Conservation (phyloP, 148 eudicot genomes). For the Camellia granthamiana region DNA sequence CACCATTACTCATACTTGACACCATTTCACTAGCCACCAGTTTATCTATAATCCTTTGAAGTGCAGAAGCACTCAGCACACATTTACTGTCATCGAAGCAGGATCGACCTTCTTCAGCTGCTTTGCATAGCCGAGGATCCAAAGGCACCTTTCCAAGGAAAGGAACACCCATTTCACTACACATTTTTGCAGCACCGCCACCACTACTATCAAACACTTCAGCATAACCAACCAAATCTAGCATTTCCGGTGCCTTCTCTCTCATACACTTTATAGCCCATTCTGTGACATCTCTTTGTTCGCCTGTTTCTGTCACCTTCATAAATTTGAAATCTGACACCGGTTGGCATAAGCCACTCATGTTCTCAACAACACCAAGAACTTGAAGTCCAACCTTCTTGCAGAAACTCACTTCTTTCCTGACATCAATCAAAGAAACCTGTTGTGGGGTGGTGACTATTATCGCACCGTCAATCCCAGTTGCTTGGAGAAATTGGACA, state of each 20-base stretch:
- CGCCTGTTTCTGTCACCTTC: constrained; percentile 43
- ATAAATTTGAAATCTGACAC: constrained; percentile 52
- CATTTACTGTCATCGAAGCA: constrained; percentile 66
- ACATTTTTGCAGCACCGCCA: constrained; percentile 84
- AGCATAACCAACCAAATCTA: constrained; percentile 45
- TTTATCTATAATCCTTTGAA: constrained; percentile 59
- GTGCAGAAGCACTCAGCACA: constrained; percentile 59
- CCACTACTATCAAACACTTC: constrained; percentile 86
- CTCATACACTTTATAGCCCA: constrained; percentile 46
- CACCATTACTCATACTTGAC: constrained; percentile 24
- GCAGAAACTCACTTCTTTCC: constrained; percentile 86
- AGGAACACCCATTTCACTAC: constrained; percentile 69
- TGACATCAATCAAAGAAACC: constrained; percentile 80
- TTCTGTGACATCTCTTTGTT: constrained; percentile 58
- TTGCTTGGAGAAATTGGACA: constrained; percentile 70
- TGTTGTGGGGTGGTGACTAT: constrained; percentile 94
- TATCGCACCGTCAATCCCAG: constrained; percentile 81
- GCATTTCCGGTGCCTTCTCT: constrained; percentile 78
- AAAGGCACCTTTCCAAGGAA: constrained; percentile 88
- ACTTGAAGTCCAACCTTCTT: constrained; percentile 74
- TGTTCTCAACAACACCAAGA: constrained; percentile 90
- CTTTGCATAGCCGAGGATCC: constrained; percentile 85
- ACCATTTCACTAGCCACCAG: constrained; percentile 25
- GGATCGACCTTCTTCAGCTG: constrained; percentile 88
- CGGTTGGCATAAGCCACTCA: constrained; percentile 77